Percentiles rank a stretch among this genome's conserved stretches.
Evolutionary conservation across 257 asterid genomes (phyloP).

Genomic region (Leonotis leonurus): DNA sequence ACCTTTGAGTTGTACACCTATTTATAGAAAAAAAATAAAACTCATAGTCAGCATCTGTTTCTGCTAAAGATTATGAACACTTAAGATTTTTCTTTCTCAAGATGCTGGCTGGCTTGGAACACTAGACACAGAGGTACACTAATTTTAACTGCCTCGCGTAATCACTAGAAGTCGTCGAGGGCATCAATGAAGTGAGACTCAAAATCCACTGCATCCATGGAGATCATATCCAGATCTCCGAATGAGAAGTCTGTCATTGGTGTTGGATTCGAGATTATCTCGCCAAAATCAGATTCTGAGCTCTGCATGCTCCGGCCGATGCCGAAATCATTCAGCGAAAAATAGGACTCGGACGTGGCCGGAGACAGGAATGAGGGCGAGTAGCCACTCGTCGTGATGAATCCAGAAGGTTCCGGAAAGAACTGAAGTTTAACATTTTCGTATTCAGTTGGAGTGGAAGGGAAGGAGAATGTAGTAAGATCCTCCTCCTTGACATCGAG

Average conservation of each 20-base stretch:
- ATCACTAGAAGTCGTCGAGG: slow-evolving; percentile 18
- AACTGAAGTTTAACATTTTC: slow-evolving; percentile 25
- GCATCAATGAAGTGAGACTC: slow-evolving; percentile 31
- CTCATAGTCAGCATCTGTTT: too few species aligned
- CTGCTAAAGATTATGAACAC: too few species aligned
- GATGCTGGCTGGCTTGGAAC: slow-evolving; percentile 29
- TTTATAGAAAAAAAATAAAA: too few species aligned
- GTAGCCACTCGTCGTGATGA: slow-evolving; percentile 12
- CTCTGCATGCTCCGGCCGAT: slow-evolving; percentile 18
- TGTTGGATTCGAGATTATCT: slow-evolving; percentile 46
- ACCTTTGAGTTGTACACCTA: too few species aligned
- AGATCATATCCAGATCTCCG: slow-evolving; percentile 33
- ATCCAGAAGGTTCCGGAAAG: slow-evolving; percentile 7
- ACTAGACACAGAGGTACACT: background rate
- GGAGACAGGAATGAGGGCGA: slow-evolving; percentile 40
- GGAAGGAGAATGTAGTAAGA: slow-evolving; percentile 36
- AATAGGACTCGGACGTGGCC: slow-evolving; percentile 36
- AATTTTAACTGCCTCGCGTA: background rate
- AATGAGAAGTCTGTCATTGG: slow-evolving; percentile 29
- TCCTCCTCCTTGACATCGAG: slow-evolving; percentile 6
- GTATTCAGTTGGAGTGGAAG: slow-evolving; percentile 28
- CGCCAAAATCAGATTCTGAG: slow-evolving; percentile 38
- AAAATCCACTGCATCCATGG: slow-evolving; percentile 28
- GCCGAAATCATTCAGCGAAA: slow-evolving; percentile 31
- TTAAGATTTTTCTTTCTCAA: background rate